phyloP scores from a whole-genome alignment of 2,329 filamentous ascomycete genomes.

The Emergomyces africanus region DNA sequence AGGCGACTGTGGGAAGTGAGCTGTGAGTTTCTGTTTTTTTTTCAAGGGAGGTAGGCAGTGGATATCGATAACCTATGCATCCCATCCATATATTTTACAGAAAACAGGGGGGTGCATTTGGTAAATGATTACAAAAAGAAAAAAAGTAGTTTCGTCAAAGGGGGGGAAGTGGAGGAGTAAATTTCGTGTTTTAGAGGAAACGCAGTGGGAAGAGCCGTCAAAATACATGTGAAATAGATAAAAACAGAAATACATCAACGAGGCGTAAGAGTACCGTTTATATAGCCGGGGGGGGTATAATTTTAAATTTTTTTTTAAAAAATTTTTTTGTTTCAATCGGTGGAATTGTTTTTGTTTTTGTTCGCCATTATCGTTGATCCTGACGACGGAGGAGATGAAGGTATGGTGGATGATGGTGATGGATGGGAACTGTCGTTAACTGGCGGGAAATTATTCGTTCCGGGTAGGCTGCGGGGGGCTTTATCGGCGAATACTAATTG shows the following conservation, averaged over 20 bases:
- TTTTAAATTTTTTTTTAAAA: too few species aligned
- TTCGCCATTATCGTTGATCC: not conserved
- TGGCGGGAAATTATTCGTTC: constrained; percentile 1
- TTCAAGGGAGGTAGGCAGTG: not conserved
- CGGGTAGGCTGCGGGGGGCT: not conserved
- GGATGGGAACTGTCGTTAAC: not conserved
- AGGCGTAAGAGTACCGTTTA: not conserved
- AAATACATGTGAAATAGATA: not conserved
- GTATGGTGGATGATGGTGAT: not conserved
- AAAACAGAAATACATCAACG: not conserved
- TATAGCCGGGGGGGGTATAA: not conserved
- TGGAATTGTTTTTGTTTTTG: not conserved
- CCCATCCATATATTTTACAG: too few species aligned
- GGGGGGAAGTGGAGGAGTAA: too few species aligned
- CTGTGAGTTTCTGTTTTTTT: too few species aligned
- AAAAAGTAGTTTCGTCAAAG: too few species aligned
- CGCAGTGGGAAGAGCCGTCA: not conserved
- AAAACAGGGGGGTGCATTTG: too few species aligned
- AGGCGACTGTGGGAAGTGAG: too few species aligned
- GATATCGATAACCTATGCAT: not conserved
- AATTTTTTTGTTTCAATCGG: too few species aligned
- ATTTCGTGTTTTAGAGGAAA: not conserved
- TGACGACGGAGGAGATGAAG: not conserved
- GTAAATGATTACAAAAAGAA: too few species aligned
- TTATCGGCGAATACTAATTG: not conserved